Conservation (phyloP, 106 monocot genomes). For the Allium cepa region DNA sequence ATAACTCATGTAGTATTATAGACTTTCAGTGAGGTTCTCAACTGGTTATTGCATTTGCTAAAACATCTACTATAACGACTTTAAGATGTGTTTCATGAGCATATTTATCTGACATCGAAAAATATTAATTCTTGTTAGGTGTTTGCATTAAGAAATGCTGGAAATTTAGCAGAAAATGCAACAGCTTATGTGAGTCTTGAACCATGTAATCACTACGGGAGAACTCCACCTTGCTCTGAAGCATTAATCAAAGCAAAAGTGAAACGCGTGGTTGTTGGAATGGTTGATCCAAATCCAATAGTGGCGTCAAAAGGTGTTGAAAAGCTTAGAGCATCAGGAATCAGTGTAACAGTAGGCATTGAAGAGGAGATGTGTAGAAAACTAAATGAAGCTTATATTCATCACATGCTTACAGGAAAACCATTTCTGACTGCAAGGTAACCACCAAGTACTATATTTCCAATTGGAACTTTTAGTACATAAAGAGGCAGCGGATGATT, state of each 20-base stretch:
- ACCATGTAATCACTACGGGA: slow-evolving; percentile 93
- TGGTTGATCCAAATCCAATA: slow-evolving; percentile 95
- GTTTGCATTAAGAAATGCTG: slow-evolving; percentile 84
- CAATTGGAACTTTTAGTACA: not conserved
- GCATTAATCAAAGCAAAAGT: slow-evolving; percentile 71
- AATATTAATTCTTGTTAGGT: slow-evolving; percentile 28
- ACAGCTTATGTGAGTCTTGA: slow-evolving; percentile 94
- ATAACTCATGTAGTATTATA: too few relatives aligned
- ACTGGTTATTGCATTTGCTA: too few relatives aligned
- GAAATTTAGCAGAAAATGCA: slow-evolving; percentile 59
- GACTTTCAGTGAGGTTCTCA: too few relatives aligned
- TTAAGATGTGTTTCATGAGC: too few relatives aligned
- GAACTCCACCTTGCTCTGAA: slow-evolving; percentile 97
- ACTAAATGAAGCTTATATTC: slow-evolving; percentile 82
- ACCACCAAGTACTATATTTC: slow-evolving; percentile 2
- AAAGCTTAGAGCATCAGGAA: slow-evolving; percentile 65
- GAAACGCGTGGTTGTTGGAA: slow-evolving; percentile 75
- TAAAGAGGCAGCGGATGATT: too few relatives aligned
- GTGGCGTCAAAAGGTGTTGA: slow-evolving; percentile 89
- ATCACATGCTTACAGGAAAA: slow-evolving; percentile 71
- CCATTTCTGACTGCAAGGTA: slow-evolving; percentile 84
- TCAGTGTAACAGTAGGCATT: slow-evolving; percentile 64
- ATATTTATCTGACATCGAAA: too few relatives aligned
- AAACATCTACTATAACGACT: too few relatives aligned
- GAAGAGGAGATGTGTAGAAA: slow-evolving; percentile 71